Evolutionary conservation across 2,329 filamentous ascomycete genomes (phyloP).

Genomic region (Pestalotiopsis sp.): DNA sequence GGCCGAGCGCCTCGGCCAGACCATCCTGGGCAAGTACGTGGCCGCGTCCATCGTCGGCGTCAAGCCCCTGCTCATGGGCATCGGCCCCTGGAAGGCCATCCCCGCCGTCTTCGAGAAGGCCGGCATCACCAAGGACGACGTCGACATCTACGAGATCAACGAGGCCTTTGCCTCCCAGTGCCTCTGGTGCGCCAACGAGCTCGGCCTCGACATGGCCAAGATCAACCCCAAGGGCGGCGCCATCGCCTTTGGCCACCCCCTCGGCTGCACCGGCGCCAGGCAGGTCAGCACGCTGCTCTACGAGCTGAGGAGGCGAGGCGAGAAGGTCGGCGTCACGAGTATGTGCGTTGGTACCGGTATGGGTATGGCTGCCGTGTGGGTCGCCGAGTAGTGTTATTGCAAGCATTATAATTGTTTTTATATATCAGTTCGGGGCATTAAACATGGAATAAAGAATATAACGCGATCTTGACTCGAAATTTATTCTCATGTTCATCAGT

Average conservation of each 20-base stretch:
- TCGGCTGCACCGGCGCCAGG: slow-evolving; percentile 91
- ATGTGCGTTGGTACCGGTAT: slow-evolving; percentile 98
- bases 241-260: slow-evolving; percentile 93
- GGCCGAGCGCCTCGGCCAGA: slow-evolving; percentile 84
- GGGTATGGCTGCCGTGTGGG: slow-evolving; percentile 97
- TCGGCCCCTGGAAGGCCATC: slow-evolving; percentile 95
- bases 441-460: neutral
- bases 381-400: slow-evolving; percentile 73
- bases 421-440: neutral
- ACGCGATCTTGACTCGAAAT: neutral
- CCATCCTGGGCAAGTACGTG: slow-evolving; percentile 91
- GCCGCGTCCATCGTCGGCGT: slow-evolving; percentile 85
- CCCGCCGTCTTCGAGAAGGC: slow-evolving; percentile 88
- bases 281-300: slow-evolving; percentile 92
- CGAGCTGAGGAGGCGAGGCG: slow-evolving; percentile 80
- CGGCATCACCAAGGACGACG: slow-evolving; percentile 83
- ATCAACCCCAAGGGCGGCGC: slow-evolving; percentile 97
- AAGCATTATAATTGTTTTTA: neutral
- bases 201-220: slow-evolving; percentile 81
- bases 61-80: slow-evolving; percentile 90
- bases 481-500: neutral
- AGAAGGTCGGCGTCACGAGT: slow-evolving; percentile 88
- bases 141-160: slow-evolving; percentile 99
- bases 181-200: slow-evolving; percentile 88
- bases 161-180: slow-evolving; percentile 97